phyloP scores from a whole-genome alignment of 176 grass and related monocot genomes.

The bread wheat (Triticum aestivum) region DNA sequence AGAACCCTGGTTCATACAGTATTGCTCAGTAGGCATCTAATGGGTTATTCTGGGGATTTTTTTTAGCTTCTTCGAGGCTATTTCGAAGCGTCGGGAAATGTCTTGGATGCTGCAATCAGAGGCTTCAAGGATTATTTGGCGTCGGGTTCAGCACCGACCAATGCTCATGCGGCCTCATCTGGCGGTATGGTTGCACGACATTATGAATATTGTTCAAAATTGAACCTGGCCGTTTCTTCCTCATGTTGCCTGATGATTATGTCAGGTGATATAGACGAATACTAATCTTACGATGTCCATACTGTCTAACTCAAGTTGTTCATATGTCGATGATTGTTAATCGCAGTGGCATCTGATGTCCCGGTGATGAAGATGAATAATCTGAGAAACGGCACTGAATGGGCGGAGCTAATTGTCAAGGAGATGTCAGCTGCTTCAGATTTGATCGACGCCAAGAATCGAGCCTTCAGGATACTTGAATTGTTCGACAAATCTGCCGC shows the following conservation, averaged over 20 bases:
- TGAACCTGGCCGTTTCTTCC: background rate
- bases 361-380: background rate
- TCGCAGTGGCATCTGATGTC: constrained; percentile 1
- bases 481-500: constrained; percentile 41
- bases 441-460: constrained; percentile 51
- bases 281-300: background rate
- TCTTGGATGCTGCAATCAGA: constrained; percentile 47
- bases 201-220: background rate
- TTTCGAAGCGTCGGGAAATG: constrained; percentile 28
- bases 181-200: background rate
- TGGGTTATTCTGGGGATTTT: background rate
- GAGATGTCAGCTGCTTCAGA: constrained; percentile 51
- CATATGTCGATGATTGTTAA: background rate
- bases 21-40: background rate
- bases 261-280: background rate
- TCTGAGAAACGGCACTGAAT: constrained; percentile 27
- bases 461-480: constrained; percentile 47
- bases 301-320: background rate
- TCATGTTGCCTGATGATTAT: background rate
- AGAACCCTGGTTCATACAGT: background rate
- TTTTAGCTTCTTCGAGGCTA: constrained; percentile 20
- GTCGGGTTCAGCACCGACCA: background rate
- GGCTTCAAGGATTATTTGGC: constrained; percentile 33
- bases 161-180: background rate
- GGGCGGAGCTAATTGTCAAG: constrained; percentile 57